phyloP scores from a whole-genome alignment of 2,329 filamentous ascomycete species.

The Fusarium sp. region DNA sequence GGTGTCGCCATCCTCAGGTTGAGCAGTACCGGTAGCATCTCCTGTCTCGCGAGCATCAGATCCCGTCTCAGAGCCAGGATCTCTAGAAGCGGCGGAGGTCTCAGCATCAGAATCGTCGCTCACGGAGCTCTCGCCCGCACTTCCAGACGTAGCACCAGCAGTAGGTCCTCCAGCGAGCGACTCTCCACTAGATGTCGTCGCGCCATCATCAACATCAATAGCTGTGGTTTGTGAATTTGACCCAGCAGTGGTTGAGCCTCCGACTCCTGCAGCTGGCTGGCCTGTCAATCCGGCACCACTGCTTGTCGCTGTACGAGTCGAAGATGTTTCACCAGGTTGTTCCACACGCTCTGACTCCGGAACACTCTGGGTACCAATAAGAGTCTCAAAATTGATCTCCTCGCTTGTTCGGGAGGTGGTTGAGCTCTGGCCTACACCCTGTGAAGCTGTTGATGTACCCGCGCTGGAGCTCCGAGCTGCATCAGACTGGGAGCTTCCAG shows the following conservation, averaged over 20 bases:
- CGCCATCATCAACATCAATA: rapidly evolving
- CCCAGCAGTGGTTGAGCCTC: background rate
- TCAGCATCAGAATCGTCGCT: background rate
- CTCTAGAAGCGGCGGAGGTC: background rate
- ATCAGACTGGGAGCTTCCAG: background rate
- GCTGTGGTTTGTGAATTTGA: background rate
- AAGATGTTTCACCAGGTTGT: background rate
- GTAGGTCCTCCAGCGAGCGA: background rate
- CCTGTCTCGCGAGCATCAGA: background rate
- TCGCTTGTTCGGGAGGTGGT: background rate
- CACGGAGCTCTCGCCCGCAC: rapidly evolving
- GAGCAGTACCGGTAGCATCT: background rate
- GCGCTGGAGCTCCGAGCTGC: background rate
- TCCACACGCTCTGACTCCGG: background rate
- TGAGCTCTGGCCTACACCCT: background rate
- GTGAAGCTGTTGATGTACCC: rapidly evolving
- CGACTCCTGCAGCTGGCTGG: background rate
- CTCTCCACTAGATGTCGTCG: background rate
- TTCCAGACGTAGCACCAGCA: background rate
- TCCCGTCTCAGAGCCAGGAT: background rate
- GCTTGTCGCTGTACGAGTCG: background rate
- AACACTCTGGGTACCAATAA: conserved; percentile 6
- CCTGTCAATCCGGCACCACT: background rate
- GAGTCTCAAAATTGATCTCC: background rate
- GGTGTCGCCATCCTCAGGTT: background rate